Base-by-base conservation (phyloP, 441 rosid species). In the Kokia cookei region DNA sequence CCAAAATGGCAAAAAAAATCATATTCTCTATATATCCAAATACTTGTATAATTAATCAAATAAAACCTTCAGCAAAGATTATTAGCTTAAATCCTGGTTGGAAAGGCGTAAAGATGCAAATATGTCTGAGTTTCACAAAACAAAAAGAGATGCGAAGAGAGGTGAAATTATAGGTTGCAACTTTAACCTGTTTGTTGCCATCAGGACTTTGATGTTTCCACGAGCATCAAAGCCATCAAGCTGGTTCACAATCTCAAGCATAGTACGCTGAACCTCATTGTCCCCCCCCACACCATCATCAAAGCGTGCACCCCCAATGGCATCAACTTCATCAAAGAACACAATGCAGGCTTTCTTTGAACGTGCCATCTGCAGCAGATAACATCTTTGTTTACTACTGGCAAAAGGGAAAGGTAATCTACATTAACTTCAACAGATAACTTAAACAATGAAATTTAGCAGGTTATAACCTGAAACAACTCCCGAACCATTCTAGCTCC, bases 401-500 rank as follows among this genome's bases (percentile, higher is more conserved):
- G 10, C 1, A 22, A n/a, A 32, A 27, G 35, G 8, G 7, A 10
- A 12, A 29, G 60, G 45, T 48, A 50, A 19, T 51, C 8, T 12
- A 35, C 14, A 29, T 55, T 65, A 45, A 51, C 1, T 4, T 35
- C 40, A 55, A 54, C 15, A 42, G 48, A 43, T 5, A 12, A 32
- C 27, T 40, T 13, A 60, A 35, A 32, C 11, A 69, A 65, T 1
- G 3, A 58, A n/a, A 65, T 61, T 45, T 70, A 22, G 57, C 26
- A 75, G 68, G n/a, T 55, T 4, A 73, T 82, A 58, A 93, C 99
- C 98, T 95, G 99, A 78, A 95, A 93, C 15, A 95, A 82, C 69
- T 95, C 99, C 51, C 99, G 91, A 80, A 95, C 99, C 99, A 95
- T 95, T 63, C 98, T 85, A 45, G 99, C 99, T 73, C 98, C 99